Base-by-base conservation (phyloP, 148 eudicot species). In the Silene conica region DNA sequence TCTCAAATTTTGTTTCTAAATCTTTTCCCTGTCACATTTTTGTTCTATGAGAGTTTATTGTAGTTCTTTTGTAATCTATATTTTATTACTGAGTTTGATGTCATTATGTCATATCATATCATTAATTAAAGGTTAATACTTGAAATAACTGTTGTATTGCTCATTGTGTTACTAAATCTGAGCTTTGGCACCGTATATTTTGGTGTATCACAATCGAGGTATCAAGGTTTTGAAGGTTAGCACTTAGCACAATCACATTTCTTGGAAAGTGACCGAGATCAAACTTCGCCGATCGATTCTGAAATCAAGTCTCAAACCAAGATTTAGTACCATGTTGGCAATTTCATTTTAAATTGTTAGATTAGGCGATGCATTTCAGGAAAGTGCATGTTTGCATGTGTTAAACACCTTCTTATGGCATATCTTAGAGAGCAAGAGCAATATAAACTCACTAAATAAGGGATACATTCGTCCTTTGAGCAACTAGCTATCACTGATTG, bases 381-480 rank as follows among this genome's bases (percentile, higher is more conserved):
- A 13, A 59, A 25, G 21, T 58, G 18, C 67, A 28, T 62, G 25
- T 31, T 46, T 74, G 45, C 10, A n/a, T 68, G 65, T 69, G 26
- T 23, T 18, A 13, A 34, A 60, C 28, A 50, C 22, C 50, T 67
- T 67, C 65, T 45, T 21, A 58, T 59, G 12, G 34, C 72, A 66
- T 73, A 34, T 48, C 46, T 19, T 21, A 6, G 23, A 46, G 72
- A n/a, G 8, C 52, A 48, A 69, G 72, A 23, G 19, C 71, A 19
- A 6, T 50, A 14, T 57, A 8, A 5, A 66, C 43, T 31, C 43
- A 60, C 46, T 11, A 46, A 12, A 73, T 50, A 11, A 61, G 63
- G 34, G 16, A 72, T 61, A 23, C 48, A 52, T 69, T 67, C n/a
- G 21, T 22, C 18, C 55, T 5, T 38, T 25, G n/a, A 78, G 61